Percentiles rank a stretch among this genome's conserved stretches.
Evolutionary conservation across 1,139 yeast species (phyloP).

Genomic region (Zygoascus meyerae): DNA sequence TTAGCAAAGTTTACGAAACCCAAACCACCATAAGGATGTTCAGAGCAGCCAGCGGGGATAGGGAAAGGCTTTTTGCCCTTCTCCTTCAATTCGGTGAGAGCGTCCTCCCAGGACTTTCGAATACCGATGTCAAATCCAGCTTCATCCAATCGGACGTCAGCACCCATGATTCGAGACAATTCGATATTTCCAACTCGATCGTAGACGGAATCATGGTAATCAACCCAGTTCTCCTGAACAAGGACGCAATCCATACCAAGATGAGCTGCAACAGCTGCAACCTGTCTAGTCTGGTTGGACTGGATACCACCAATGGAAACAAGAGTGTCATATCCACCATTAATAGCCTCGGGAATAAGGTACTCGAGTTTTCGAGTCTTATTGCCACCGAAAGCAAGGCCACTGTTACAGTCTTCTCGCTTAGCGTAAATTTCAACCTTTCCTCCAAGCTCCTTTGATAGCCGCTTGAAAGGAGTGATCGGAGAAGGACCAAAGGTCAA

Average conservation of each 20-base stretch:
- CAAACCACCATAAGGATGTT: constrained; percentile 11
- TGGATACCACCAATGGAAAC: constrained; percentile 10
- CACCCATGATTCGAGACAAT: constrained; percentile 10
- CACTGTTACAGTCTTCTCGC: constrained; percentile 10
- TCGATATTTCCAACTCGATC: constrained; percentile 10
- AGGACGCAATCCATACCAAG: constrained; percentile 10
- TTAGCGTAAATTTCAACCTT: constrained; percentile 9
- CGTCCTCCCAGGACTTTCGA: constrained; percentile 8
- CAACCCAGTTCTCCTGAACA: constrained; percentile 11
- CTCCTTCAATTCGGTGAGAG: constrained; percentile 6
- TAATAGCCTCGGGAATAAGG: constrained; percentile 9
- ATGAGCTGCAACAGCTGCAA: constrained; percentile 11
- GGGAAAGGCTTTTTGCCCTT: constrained; percentile 12
- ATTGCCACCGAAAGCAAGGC: constrained; percentile 10
- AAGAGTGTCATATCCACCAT: constrained; percentile 9
- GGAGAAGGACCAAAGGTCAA: constrained; percentile 11
- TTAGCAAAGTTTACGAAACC: constrained; percentile 10
- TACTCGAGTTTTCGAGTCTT: constrained; percentile 10
- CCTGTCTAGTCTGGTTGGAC: constrained; percentile 10
- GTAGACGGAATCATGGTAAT: constrained; percentile 8
- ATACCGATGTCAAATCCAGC: constrained; percentile 11
- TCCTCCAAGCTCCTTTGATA: constrained; percentile 6
- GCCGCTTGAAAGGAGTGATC: constrained; percentile 9
- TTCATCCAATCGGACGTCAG: constrained; percentile 6
- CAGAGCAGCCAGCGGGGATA: constrained; percentile 12